Evolutionary conservation across 257 asterid genomes (phyloP), one percentile per base, ranked within the genome.

Genomic region (Voacanga thouarsii): DNA sequence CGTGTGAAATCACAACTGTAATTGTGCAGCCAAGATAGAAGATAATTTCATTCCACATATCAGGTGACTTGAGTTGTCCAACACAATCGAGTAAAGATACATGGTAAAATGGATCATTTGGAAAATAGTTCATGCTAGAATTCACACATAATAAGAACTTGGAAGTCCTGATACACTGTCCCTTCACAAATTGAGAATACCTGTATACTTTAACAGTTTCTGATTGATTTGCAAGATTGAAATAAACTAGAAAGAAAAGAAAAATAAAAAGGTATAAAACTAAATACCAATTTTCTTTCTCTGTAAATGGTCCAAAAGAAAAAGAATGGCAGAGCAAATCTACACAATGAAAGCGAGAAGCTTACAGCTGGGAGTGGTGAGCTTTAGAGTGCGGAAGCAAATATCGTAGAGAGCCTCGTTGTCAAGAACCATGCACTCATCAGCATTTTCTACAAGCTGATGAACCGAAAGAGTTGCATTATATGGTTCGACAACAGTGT

Each of bases 341-440:
- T 1, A 26, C 21, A 30, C 7, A 12, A 30, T 30, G 11, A 33
- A 65, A 37, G 21, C 39, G 72, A 67, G 59, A 53, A 67, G 51
- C 77, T 72, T 50, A 72, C 77, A 72, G 77, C 77, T 72, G 14
- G 77, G 77, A 53, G 65, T 72, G 11, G 65, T 72, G 65, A 72
- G 77, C 77, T 72, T 51, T 26, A 72, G 77, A 30, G 77, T 72
- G 51, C 77, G 77, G 77, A 72, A 72, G 26, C 77, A 72, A 72
- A 72, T 72, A 56, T 51, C 77, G 10, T 72, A 72, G 26, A 72
- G 77, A 26, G 77, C 77, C 64, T 72, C 77, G 24, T 72, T 72
- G 49, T 72, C 77, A 49, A 72, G 77, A 51, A 72, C 77, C 77
- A 51, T 72, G 33, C 77, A 72, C 30, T 72, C 77, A 72, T 72